phyloP scores from a whole-genome alignment of 2,329 filamentous ascomycete species.

The Venturia pyrina region DNA sequence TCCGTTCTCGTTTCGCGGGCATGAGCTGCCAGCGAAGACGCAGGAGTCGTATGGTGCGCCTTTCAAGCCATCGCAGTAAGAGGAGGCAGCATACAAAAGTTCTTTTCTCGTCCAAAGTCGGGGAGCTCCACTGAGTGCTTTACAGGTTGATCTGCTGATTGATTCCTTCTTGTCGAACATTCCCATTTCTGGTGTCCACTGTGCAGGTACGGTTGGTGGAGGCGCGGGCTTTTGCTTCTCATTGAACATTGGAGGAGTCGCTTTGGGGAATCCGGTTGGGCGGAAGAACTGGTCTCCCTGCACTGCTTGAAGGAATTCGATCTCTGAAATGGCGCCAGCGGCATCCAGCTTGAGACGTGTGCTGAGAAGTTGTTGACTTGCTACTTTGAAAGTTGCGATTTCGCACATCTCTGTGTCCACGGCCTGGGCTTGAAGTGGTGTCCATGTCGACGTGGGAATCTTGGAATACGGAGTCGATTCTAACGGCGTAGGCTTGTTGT shows the following conservation, averaged over 20 bases:
- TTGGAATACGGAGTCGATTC: slow-evolving; percentile 6
- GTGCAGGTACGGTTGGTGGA: slow-evolving; percentile 7
- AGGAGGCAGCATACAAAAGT: slow-evolving; percentile 9
- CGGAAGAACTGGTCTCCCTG: slow-evolving; percentile 13
- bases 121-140: neutral
- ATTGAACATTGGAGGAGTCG: neutral
- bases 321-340: slow-evolving; percentile 8
- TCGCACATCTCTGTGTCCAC: slow-evolving; percentile 11
- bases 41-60: slow-evolving; percentile 10
- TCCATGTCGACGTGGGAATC: neutral
- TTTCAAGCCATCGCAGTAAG: slow-evolving; percentile 7
- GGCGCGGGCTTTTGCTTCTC: neutral
- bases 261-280: slow-evolving; percentile 11
- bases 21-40: neutral
- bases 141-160: slow-evolving; percentile 5
- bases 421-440: slow-evolving; percentile 2
- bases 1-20: slow-evolving; percentile 12
- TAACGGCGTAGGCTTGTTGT: slow-evolving; percentile 5
- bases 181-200: slow-evolving; percentile 7
- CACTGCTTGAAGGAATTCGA: slow-evolving; percentile 13
- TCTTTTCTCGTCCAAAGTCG: slow-evolving; percentile 11
- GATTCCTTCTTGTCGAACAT: neutral
- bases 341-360: slow-evolving; percentile 9
- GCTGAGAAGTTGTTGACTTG: slow-evolving; percentile 7
- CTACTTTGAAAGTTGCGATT: slow-evolving; percentile 11